Conservation (phyloP, 768 basidiomycete genomes). For the Rubroboletus satanas region DNA sequence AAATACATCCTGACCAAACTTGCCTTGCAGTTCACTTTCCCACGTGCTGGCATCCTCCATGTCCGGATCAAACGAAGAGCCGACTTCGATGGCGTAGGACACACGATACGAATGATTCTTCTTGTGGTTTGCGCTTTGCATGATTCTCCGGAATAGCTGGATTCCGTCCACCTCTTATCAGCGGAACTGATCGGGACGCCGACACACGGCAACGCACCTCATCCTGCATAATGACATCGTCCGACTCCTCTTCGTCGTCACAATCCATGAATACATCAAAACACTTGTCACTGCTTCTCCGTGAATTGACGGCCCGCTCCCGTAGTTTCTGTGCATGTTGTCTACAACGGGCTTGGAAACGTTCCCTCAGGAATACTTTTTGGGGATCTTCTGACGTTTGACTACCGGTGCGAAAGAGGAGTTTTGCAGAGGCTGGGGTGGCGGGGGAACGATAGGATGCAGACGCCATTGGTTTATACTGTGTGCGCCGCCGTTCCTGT, state of each 20-base stretch:
- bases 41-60: constrained; percentile 60
- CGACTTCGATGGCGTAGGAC: constrained; percentile 66
- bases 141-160: constrained; percentile 65
- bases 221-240: constrained; percentile 57
- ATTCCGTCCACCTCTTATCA: constrained; percentile 3
- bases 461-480: constrained; percentile 45
- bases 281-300: constrained; percentile 45
- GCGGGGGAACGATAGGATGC: constrained; percentile 21
- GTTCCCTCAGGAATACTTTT: constrained; percentile 53
- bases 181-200: not conserved
- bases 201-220: constrained; percentile 38
- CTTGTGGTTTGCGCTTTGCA: constrained; percentile 51
- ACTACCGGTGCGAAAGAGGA: constrained; percentile 11
- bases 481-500: constrained; percentile 49
- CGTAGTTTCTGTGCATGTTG: constrained; percentile 59
- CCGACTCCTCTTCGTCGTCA: constrained; percentile 56
- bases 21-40: constrained; percentile 55
- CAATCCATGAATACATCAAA: constrained; percentile 47
- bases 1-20: not conserved
- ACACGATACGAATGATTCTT: constrained; percentile 51
- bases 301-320: constrained; percentile 40
- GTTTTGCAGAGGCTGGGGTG: constrained; percentile 5
- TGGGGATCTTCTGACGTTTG: constrained; percentile 42
- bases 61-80: constrained; percentile 73
- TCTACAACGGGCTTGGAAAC: constrained; percentile 58